These are phyloP conservation scores for Diplodia mutila DNA, from an alignment of 2,329 filamentous ascomycete genomes.

Conservation along the genomic window DNA sequence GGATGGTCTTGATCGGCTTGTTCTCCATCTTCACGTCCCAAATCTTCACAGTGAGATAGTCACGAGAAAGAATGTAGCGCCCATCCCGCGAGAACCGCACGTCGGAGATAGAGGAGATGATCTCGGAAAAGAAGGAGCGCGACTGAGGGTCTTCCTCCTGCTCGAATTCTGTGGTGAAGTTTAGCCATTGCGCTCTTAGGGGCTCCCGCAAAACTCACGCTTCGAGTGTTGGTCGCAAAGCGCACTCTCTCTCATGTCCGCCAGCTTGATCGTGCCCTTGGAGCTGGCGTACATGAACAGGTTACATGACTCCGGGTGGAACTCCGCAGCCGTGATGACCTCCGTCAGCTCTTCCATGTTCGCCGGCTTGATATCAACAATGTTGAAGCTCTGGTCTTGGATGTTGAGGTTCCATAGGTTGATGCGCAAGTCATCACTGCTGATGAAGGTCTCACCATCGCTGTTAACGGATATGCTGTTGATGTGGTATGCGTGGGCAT, in stretches of 20 bases:
- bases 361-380: constrained; percentile 98
- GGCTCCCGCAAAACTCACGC: constrained; percentile 61
- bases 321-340: constrained; percentile 97
- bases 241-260: constrained; percentile 96
- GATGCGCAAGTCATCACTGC: constrained; percentile 95
- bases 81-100: constrained; percentile 97
- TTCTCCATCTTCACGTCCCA: constrained; percentile 99
- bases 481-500: constrained; percentile 98
- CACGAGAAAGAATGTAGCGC: constrained; percentile 93
- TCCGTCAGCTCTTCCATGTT: constrained; percentile 99
- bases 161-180: constrained; percentile 76
- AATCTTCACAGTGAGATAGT: constrained; percentile 98
- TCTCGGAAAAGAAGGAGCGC: constrained; percentile 99
- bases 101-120: constrained; percentile 98
- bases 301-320: constrained; percentile 96
- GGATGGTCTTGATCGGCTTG: constrained; percentile 96
- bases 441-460: constrained; percentile 98
- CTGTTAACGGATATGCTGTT: constrained; percentile 99
- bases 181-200: constrained; percentile 26
- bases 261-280: constrained; percentile 97
- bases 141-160: constrained; percentile 97
- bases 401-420: constrained; percentile 99
- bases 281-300: constrained; percentile 99
- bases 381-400: constrained; percentile 99
- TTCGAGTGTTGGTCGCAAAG: constrained; percentile 96